Percentiles rank a stretch among this genome's conserved stretches.
These are phyloP conservation scores for Ceratocystis huliohia DNA, from an alignment of 2,329 filamentous ascomycete species.

Conservation along the genomic window DNA sequence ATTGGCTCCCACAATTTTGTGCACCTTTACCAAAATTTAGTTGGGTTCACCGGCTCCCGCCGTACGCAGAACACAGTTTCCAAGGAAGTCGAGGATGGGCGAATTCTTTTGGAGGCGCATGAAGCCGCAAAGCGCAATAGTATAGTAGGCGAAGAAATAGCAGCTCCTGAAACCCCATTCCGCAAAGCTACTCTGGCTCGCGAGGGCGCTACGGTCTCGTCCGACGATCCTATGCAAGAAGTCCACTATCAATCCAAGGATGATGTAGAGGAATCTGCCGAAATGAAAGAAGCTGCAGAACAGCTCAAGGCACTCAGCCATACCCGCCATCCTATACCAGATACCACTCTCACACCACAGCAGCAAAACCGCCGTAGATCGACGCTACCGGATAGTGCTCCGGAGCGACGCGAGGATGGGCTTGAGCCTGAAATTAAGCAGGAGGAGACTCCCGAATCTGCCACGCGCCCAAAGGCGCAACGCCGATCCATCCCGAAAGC, in stretches of 20 bases:
- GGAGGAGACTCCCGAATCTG: constrained; percentile 23
- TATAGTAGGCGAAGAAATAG: constrained; percentile 12
- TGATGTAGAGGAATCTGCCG: constrained; percentile 48
- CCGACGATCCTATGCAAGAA: constrained; percentile 18
- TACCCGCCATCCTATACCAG: constrained; percentile 35
- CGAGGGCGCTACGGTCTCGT: constrained; percentile 1
- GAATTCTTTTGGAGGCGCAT: constrained; percentile 43
- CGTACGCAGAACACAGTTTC: constrained; percentile 29
- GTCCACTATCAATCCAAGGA: constrained; percentile 19
- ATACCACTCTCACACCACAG: constrained; percentile 30
- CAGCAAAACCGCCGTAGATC: constrained; percentile 23
- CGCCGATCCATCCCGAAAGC: constrained; percentile 38
- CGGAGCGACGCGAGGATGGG: constrained; percentile 27
- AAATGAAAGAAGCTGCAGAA: constrained; percentile 57
- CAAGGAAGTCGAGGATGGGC: constrained; percentile 45
- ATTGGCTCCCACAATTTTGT: constrained; percentile 57
- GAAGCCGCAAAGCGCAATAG: constrained; percentile 29
- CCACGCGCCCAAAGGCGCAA: constrained; percentile 30
- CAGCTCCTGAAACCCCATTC: constrained; percentile 14
- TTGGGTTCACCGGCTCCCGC: constrained; percentile 29
- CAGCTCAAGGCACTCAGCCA: constrained; percentile 54
- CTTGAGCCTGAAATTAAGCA: constrained; percentile 31
- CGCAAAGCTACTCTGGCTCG: constrained; percentile 7
- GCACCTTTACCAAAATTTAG: constrained; percentile 47
- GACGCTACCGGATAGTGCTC: constrained; percentile 31